A percentile compares a stretch with the other conserved stretches of the same genome.
Evolutionary conservation across 2,329 filamentous ascomycete species (phyloP).

Genomic region (Waltergamsia citrina): DNA sequence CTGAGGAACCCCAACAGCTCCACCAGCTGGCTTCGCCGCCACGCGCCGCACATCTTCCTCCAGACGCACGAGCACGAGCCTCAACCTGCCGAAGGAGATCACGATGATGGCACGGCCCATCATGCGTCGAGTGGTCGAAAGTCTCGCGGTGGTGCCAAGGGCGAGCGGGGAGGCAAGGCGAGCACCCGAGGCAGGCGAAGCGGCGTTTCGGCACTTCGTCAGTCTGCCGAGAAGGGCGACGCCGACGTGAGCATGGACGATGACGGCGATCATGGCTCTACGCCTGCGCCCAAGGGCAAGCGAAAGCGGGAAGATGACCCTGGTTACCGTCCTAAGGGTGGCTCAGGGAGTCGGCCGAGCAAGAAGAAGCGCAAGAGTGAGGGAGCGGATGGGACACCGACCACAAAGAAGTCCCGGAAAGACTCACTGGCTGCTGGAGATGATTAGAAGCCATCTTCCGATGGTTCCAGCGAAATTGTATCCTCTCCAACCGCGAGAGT

Average conservation of each 20-base stretch:
- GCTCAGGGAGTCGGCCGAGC: slow-evolving; percentile 38
- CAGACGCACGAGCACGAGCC: slow-evolving; percentile 49
- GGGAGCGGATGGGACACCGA: slow-evolving; percentile 28
- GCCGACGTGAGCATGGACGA: slow-evolving; percentile 30
- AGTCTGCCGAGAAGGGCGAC: slow-evolving; percentile 15
- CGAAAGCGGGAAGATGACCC: slow-evolving; percentile 51
- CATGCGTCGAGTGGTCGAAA: slow-evolving; percentile 20
- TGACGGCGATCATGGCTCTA: slow-evolving; percentile 21
- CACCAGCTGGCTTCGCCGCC: slow-evolving; percentile 87
- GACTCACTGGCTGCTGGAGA: slow-evolving; percentile 8
- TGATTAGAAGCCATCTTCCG: background rate
- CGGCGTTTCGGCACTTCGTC: slow-evolving; percentile 9
- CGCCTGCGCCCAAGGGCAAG: slow-evolving; percentile 25
- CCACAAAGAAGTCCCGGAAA: slow-evolving; percentile 24
- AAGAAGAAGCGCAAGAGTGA: slow-evolving; percentile 54
- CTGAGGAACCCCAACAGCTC: slow-evolving; percentile 76
- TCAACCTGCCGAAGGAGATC: slow-evolving; percentile 20
- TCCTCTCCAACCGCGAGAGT: no score
- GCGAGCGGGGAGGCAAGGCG: slow-evolving; percentile 26
- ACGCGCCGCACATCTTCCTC: slow-evolving; percentile 77
- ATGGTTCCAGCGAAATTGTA: slow-evolving; percentile 1
- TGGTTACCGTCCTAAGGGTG: slow-evolving; percentile 47
- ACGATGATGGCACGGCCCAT: slow-evolving; percentile 25
- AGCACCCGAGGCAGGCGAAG: slow-evolving; percentile 25
- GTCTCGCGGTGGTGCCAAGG: slow-evolving; percentile 19